Evolutionary conservation across 306 rosid species (phyloP).

Genomic region (Hippophae gyantsensis): DNA sequence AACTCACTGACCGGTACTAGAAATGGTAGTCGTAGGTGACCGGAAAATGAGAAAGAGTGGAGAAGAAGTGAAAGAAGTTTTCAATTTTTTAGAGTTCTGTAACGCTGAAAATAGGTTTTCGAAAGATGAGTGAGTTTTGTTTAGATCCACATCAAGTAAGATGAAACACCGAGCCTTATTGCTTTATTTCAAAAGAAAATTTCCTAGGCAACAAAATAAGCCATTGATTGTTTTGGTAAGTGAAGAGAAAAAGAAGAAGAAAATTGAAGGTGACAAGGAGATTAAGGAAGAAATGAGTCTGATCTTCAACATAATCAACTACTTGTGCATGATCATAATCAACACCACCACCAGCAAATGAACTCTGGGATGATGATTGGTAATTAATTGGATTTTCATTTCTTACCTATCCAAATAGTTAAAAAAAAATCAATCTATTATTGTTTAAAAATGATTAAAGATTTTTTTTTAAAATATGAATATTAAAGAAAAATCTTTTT

Average conservation of each 20-base stretch:
- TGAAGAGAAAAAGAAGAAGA: constrained; percentile 7
- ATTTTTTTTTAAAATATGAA: no score
- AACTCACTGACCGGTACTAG: no score
- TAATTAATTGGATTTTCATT: no score
- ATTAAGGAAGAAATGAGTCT: constrained; percentile 43
- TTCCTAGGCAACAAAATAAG: background rate
- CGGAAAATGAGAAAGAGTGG: no score
- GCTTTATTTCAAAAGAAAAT: background rate
- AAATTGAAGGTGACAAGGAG: constrained; percentile 11
- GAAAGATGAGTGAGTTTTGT: background rate
- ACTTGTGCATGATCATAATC: constrained; percentile 30
- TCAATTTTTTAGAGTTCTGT: no score
- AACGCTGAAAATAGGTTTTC: no score
- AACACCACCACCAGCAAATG: constrained; percentile 39
- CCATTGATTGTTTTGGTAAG: constrained; percentile 19
- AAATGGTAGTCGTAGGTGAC: no score
- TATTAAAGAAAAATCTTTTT: no score
- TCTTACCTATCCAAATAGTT: no score
- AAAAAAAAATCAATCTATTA: no score
- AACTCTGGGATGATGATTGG: constrained; percentile 38
- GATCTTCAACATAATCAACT: constrained; percentile 55
- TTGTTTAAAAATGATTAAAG: no score
- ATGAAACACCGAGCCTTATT: constrained; percentile 3
- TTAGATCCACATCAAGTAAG: constrained; percentile 23
- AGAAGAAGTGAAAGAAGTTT: no score